phyloP scores from a whole-genome alignment of 202 grass and related monocot genomes.

The Setaria viridis region DNA sequence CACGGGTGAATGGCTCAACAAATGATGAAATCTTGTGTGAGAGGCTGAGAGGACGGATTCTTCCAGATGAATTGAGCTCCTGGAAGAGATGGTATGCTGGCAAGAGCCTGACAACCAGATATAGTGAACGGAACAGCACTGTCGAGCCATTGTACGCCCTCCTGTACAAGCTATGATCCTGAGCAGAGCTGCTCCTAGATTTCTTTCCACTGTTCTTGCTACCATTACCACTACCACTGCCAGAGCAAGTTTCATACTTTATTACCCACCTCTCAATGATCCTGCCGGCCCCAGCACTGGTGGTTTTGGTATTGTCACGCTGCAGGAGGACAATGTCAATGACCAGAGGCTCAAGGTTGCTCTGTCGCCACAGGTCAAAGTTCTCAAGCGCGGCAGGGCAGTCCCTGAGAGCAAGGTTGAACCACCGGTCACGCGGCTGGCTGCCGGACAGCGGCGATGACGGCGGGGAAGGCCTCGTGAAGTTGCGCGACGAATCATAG shows the following conservation, averaged over 20 bases:
- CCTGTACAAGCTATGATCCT: conserved; percentile 56
- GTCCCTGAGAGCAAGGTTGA: conserved; percentile 79
- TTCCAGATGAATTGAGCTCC: conserved; percentile 73
- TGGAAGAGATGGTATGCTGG: conserved; percentile 85
- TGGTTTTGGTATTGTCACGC: conserved; percentile 8
- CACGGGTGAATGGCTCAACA: conserved; percentile 66
- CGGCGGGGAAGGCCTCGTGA: conserved; percentile 60
- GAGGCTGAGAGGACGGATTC: conserved; percentile 67
- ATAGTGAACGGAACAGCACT: conserved; percentile 74
- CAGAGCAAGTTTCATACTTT: conserved; percentile 63
- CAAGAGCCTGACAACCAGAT: conserved; percentile 86
- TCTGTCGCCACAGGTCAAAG: conserved; percentile 89
- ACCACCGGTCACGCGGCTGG: conserved; percentile 77
- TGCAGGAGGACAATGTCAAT: conserved; percentile 78
- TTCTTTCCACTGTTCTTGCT: conserved; percentile 51
- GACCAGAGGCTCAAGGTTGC: conserved; percentile 87
- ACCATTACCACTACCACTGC: conserved; percentile 32
- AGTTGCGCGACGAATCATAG: conserved; percentile 82
- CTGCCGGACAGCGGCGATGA: conserved; percentile 64
- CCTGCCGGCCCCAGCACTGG: conserved; percentile 43
- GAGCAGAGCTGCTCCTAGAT: conserved; percentile 45
- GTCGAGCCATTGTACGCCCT: conserved; percentile 54
- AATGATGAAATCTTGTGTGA: conserved; percentile 83
- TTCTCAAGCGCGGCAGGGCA: conserved; percentile 93
- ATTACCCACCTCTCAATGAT: conserved; percentile 91